Base-by-base conservation (phyloP, 2,329 filamentous ascomycete genomes). In the Fusarium haematococcum region DNA sequence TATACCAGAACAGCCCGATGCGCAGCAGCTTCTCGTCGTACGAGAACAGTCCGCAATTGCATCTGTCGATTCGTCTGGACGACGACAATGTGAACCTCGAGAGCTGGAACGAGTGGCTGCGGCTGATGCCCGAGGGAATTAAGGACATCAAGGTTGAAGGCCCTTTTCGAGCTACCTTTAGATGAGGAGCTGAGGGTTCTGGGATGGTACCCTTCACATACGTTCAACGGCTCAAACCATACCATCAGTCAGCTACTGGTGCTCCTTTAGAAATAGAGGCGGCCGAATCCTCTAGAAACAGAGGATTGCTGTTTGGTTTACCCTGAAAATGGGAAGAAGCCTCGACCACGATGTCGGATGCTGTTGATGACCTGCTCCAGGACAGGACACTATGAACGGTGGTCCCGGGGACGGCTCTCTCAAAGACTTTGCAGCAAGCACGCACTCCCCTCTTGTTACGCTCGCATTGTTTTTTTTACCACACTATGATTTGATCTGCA, bases 51-150 rank as follows among this genome's bases (percentile, higher is more conserved):
- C 83, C 86, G 3, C 86, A 88, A 64, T 70, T 91, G 39, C 86
- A 85, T 61, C 77, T 91, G 9, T 87, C 85, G 11, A 84, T 91
- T 64, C 84, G 85, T 30, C 79, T 91, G 48, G 84, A 84, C 3
- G 88, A 89, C 45, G 87, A 88, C 27, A 84, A 84, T 33, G 80
- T 89, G 68, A 86, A 88, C 69, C 78, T 87, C 63, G 88, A 90
- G 60, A 86, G 81, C 64, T 90, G 89, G 88, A 83, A 86, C 63
- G 88, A 91, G 76, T 91, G 89, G 88, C 79, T 91, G 71, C 86
- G 89, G 25, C 82, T 88, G 76, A 88, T 91, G 85, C 89, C 89
- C 3, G 88, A 89, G 66, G 86, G 88, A 9, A 85, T 90, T 73
- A 86, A 83, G 74, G 88, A 90, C 67, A 83, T 90, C 65, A 88